Conservation (phyloP, 176 grass and related monocot genomes). For the Luzula sylvatica region DNA sequence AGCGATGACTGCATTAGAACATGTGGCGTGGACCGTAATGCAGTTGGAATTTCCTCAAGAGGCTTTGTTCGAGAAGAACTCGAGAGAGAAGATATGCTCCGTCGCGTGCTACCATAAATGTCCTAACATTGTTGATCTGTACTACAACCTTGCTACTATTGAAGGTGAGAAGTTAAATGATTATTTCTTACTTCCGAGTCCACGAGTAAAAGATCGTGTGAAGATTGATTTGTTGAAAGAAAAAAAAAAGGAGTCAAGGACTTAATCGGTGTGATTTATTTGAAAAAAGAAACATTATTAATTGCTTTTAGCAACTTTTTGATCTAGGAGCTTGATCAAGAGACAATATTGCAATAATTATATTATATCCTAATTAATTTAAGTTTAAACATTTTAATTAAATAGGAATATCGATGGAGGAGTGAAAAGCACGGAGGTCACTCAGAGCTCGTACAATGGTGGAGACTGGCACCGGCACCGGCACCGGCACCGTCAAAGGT, state of each 20-base stretch:
- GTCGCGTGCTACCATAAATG: constrained; percentile 26
- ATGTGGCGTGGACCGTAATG: constrained; percentile 35
- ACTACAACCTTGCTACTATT: constrained; percentile 37
- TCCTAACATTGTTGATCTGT: constrained; percentile 52
- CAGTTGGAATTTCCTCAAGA: constrained; percentile 35
- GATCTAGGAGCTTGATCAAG: too few species aligned
- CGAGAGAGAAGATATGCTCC: constrained; percentile 38
- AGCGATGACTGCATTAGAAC: constrained; percentile 29
- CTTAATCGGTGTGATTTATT: too few species aligned
- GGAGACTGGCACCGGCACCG: background rate
- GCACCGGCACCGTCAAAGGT: too few species aligned
- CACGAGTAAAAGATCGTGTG: too few species aligned
- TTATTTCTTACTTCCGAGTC: too few species aligned
- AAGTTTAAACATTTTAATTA: too few species aligned
- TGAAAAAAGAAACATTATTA: too few species aligned
- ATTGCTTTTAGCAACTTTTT: too few species aligned
- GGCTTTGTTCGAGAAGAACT: constrained; percentile 20
- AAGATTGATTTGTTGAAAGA: too few species aligned
- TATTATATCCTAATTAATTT: too few species aligned
- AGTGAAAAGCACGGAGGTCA: background rate
- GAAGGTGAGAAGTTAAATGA: too few species aligned
- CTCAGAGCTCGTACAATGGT: constrained; percentile 8
- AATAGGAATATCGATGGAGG: background rate
- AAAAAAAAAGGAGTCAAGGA: background rate
- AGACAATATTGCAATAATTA: too few species aligned